Percentiles rank a stretch among this genome's conserved stretches.
Conservation (phyloP, 1,139 yeast species). For the Spathaspora sp. region DNA sequence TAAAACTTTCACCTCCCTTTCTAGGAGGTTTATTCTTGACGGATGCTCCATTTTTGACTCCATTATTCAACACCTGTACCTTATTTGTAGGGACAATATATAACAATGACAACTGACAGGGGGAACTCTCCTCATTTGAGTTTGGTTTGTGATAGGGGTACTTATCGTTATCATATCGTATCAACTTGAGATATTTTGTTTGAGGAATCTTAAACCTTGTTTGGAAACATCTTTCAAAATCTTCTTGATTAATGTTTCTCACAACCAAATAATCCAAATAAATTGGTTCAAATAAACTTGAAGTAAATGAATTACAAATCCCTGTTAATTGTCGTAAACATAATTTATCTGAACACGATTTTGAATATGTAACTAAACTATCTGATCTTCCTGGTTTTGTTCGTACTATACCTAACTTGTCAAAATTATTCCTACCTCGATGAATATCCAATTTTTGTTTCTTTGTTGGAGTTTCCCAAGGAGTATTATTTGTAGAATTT, state of each 20-base stretch:
- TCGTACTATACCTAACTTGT: conserved; percentile 61
- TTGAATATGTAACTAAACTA: conserved; percentile 66
- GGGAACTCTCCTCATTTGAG: conserved; percentile 17
- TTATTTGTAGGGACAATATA: conserved; percentile 25
- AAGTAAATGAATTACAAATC: conserved; percentile 50
- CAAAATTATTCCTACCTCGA: conserved; percentile 69
- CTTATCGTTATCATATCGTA: conserved; percentile 23
- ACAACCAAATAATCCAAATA: conserved; percentile 57
- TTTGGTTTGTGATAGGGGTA: conserved; percentile 29
- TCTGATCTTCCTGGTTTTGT: conserved; percentile 92
- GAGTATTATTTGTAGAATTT: conserved; percentile 17
- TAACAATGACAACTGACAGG: conserved; percentile 39
- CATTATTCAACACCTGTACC: conserved; percentile 50
- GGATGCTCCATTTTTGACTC: conserved; percentile 52
- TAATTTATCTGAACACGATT: conserved; percentile 87
- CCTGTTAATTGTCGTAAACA: conserved; percentile 65
- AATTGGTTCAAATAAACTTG: conserved; percentile 32
- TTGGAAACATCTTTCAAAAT: conserved; percentile 55
- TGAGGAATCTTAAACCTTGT: conserved; percentile 26
- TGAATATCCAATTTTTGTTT: conserved; percentile 9
- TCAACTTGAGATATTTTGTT: conserved; percentile 18
- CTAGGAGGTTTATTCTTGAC: conserved; percentile 45
- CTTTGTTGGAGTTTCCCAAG: conserved; percentile 18
- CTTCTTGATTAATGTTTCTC: conserved; percentile 25
- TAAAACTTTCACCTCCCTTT: conserved; percentile 43